Evolutionary conservation across 345 rosid genomes (phyloP).

Genomic region (Erysimum cheiranthoides): DNA sequence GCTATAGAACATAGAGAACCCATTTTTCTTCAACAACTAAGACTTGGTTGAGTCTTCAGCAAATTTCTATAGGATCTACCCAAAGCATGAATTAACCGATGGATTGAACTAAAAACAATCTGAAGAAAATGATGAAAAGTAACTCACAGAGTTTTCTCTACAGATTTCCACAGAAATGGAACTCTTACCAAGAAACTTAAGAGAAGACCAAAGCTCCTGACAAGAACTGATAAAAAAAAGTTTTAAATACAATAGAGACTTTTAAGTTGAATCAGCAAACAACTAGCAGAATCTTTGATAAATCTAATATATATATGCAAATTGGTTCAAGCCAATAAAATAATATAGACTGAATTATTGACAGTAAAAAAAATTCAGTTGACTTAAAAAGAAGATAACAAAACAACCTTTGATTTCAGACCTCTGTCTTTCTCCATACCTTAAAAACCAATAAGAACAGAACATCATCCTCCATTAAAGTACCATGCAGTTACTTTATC

Average conservation of each 20-base stretch:
- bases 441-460: neutral
- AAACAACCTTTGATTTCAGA: neutral
- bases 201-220: constrained; percentile 27
- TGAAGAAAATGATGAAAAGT: neutral
- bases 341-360: constrained; percentile 29
- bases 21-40: constrained; percentile 30
- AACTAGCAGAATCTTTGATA: constrained; percentile 25
- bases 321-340: neutral
- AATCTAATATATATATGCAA: constrained; percentile 29
- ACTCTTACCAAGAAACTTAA: constrained; percentile 37
- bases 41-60: neutral
- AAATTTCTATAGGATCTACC: neutral
- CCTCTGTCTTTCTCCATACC: neutral
- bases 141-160: neutral
- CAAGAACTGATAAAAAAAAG: constrained; percentile 14
- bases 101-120: neutral
- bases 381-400: neutral
- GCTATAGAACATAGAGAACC: neutral
- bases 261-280: constrained; percentile 20
- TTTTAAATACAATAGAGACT: constrained; percentile 3
- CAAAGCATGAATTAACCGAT: neutral
- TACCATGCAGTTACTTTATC: neutral
- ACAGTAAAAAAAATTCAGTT: neutral
- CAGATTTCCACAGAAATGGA: neutral
- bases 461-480: neutral